Base-by-base conservation (phyloP, 805 yeast genomes). In the Candida ovalis region DNA sequence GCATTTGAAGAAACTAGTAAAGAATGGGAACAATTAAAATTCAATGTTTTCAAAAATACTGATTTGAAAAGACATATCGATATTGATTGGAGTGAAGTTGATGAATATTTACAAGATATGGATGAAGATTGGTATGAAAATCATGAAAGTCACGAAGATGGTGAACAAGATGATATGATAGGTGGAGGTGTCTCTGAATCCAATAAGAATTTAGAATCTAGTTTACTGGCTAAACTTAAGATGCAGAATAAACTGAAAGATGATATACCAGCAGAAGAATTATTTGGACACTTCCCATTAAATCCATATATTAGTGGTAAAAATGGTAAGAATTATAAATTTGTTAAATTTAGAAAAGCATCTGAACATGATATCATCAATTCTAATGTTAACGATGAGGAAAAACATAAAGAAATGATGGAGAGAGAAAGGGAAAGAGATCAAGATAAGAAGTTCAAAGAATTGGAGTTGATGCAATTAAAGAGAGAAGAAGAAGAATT, bases 1-100 rank as follows among this genome's bases (percentile, higher is more conserved):
- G 95, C 94, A 3, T 90, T 86, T 62, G 88, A 83, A 53, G 92
- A 87, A 64, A 90, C 86, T 43, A 79, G 78, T 57, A 75, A 74
- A 30, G 82, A 78, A 47, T 90, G 97, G 97, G 65, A 70, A 45
- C 69, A 71, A 40, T 90, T 88, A 65, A 80, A 84, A 60, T 77
- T 76, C 50, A 76, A 82, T 51, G 82, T 87, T 51, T 75, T 89
- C 70, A 86, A 86, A 60, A 88, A 88, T 60, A 82, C 91, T 17
- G 96, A 88, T 64, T 71, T 76, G 66, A 69, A 79, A 42, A 66
- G 76, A 50, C 28, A 48, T 13, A 77, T 84, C 47, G 63, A 69
- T 13, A 85, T 82, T 8, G 87, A 84, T 63, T 85, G 91, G 91
- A 72, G 80, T 40, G 90, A 84, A 41, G 83, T 75, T 38, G 87